Base-by-base conservation (phyloP, 768 basidiomycete genomes). In the Mrakia gelida region DNA sequence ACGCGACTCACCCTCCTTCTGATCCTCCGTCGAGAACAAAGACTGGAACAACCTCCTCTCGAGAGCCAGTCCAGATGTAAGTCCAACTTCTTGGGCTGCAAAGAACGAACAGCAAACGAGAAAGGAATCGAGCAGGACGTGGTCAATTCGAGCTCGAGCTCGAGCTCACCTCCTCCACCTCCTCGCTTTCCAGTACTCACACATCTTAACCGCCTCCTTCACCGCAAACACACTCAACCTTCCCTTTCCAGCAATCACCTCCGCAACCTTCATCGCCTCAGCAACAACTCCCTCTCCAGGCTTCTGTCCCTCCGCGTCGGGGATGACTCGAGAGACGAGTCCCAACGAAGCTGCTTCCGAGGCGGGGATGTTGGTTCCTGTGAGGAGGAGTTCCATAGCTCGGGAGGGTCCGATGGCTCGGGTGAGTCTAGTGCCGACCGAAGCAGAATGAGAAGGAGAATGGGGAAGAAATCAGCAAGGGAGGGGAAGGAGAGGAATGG, bases 131-230 rank as follows among this genome's bases (percentile, higher is more conserved):
- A 11, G 16, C 49, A 26, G 18, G 8, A 56, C 21, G 21, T 28
- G 30, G 59, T 62, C 41, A 63, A 26, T 30, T 54, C 10, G 15
- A 41, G 34, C 67, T 54, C 10, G 13, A 38, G 11, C 34, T 15
- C 23, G 15, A 9, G 11, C 18, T 8, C n/a, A 7, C 16, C n/a
- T 21, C 21, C 13, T 6, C 26, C 23, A 9, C 7, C 26, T 2
- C 18, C 16, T 52, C 13, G 3, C 2, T n/a, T 26, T 23, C 34
- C 38, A n/a, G 34, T 62, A 82, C 85, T 81, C 79, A 92, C 92
- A 90, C 65, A 90, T 92, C 84, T 97, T 96, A 80, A 98, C 93
- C 4, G 92, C 93, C 85, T 98, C 96, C 86, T 99, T 98, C 49
- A 85, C 88, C 43, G 94, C 94, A 83, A 92, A 90, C 23, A 93